Percentiles rank a stretch among this genome's conserved stretches.
phyloP scores from a whole-genome alignment of 352 stramenopile genomes.

The Saprolegnia diclina region DNA sequence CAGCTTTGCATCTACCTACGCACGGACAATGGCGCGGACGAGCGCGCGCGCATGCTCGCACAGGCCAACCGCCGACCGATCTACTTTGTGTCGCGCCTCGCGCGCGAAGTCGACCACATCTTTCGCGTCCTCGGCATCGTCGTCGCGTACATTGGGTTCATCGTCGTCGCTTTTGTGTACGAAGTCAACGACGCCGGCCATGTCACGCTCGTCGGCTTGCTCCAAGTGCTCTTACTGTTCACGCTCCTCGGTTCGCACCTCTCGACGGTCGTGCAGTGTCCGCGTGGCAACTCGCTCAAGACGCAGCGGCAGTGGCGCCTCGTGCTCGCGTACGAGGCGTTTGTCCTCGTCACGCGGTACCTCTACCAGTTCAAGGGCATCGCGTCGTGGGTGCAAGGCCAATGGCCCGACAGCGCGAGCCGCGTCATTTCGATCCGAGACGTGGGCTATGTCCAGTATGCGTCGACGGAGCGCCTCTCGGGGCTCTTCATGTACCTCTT shows the following conservation, averaged over 20 bases:
- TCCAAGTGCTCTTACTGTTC: slow-evolving; percentile 61
- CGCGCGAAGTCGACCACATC: slow-evolving; percentile 68
- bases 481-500: slow-evolving; percentile 75
- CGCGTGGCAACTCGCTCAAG: slow-evolving; percentile 31
- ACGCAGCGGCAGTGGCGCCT: slow-evolving; percentile 73
- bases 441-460: slow-evolving; percentile 50
- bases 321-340: slow-evolving; percentile 58
- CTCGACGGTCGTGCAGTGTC: slow-evolving; percentile 52
- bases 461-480: slow-evolving; percentile 48
- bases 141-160: slow-evolving; percentile 66
- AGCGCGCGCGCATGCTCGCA: slow-evolving; percentile 53
- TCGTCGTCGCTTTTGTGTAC: slow-evolving; percentile 67
- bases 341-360: slow-evolving; percentile 66
- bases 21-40: slow-evolving; percentile 60
- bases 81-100: slow-evolving; percentile 51
- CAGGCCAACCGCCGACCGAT: slow-evolving; percentile 31
- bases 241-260: slow-evolving; percentile 70
- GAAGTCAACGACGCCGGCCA: slow-evolving; percentile 53
- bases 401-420: slow-evolving; percentile 40
- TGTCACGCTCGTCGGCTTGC: slow-evolving; percentile 52
- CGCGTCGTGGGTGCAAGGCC: slow-evolving; percentile 48
- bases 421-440: slow-evolving; percentile 65
- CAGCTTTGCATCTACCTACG: slow-evolving; percentile 83
- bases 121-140: slow-evolving; percentile 60
- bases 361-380: slow-evolving; percentile 76